Evolutionary conservation across 768 basidiomycete genomes (phyloP), one percentile per base, ranked within the genome.

Genomic region (Boletus speciosus): DNA sequence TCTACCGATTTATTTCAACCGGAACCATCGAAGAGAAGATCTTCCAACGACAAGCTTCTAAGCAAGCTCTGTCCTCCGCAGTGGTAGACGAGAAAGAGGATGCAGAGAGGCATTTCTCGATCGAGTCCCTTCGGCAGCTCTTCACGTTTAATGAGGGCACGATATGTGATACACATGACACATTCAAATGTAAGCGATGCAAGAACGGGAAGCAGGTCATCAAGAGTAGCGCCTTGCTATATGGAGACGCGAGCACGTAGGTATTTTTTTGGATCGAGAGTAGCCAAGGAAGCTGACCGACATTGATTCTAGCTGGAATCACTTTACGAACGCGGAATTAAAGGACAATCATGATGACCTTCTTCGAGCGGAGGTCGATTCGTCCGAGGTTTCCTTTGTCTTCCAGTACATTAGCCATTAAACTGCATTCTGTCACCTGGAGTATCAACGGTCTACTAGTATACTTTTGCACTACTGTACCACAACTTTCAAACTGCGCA

Each of bases 21-120:
- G 96, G 95, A 2, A 97, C 95, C 1, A 97, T 98, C 56, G 95
- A 98, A 71, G 96, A 98, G 74, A 98, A 98, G 77, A 97, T 98
- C 59, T 98, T 98, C 71, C 97, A 99, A 70, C 80, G 97, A 43
- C 97, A 99, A 72, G 93, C 90, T 14, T 89, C 86, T 60, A 99
- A 99, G 71, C 93, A 96, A 69, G 92, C 95, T 2, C 81, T 98
- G 11, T 98, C 97, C 0, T 94, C 94, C 1, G 93, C 93, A n/a
- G 94, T 98, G 3, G 95, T 99, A 19, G 96, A 99, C 64, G 93
- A 96, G 71, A 94, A 93, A 64, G 91, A 96, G 74, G 92, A 96
- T 63, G 82, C 91, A 0, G 95, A 96, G 62, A 86, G 96, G 8
- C 96, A 98, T 71, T 99, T 98, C 74, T 93, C 93, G 4, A 66